Evolutionary conservation across 2,329 filamentous ascomycete genomes (phyloP), one percentile per base, ranked within the genome.

Genomic region (Aspergillus calidoustus): DNA sequence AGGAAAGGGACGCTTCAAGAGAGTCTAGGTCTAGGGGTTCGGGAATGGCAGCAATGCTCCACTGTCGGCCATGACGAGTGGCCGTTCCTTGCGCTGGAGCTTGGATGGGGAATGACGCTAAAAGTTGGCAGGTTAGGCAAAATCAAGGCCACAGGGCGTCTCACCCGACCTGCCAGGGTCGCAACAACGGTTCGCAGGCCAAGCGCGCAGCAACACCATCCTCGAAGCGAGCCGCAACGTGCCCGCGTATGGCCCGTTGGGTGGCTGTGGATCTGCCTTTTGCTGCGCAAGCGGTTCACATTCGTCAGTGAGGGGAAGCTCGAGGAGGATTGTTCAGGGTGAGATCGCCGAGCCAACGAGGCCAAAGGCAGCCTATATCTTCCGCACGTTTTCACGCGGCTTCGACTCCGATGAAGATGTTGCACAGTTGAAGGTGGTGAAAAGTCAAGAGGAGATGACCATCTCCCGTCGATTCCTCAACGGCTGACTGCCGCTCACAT

Each of bases 41-140:
- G 48, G 61, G 54, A 31, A 55, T 43, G 58, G 46, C 44, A 57
- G 56, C 28, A 47, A 60, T 49, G 54, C 54, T 55, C 63, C 63
- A 64, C 57, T 56, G 55, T 61, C 25, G 57, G 65, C 61, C 65
- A 67, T 67, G 34, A 41, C 34, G 34, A 15, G 34, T 11, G 57
- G 54, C 47, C 47, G 43, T 43, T 54, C 55, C 47, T 60, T 25
- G 54, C 54, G 31, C 52, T 53, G 44, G 53, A 53, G 52, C 61
- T 60, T 57, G 53, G 60, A 59, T 56, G 61, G 59, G 54, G 58
- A 52, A 54, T 46, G 49, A 53, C 50, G 63, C 60, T 66, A 66
- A 66, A 28, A 30, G n/a, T n/a, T 49, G 51, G 60, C 50, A 58
- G 4, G 44, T 17, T 52, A 38, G 25, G 46, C 30, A 46, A 55